Conservation (phyloP, 768 basidiomycete species). For the Collybia sp. region DNA sequence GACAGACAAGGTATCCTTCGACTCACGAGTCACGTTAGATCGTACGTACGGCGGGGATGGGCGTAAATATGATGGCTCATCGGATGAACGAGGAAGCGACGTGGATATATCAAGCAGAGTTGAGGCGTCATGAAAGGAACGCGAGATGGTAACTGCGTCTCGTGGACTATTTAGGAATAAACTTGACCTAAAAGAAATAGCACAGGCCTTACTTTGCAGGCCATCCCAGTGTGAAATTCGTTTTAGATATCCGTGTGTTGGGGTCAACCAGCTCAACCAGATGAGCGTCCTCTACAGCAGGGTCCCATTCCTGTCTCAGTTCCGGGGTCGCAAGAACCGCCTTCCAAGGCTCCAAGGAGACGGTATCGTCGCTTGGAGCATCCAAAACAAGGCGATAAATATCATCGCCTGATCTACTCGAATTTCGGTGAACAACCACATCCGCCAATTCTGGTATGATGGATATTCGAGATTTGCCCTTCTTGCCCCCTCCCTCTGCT, state of each 20-base stretch:
- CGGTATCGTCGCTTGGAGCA: conserved; percentile 56
- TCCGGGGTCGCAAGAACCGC: conserved; percentile 83
- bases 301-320: conserved; percentile 88
- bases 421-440: conserved; percentile 74
- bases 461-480: conserved; percentile 56
- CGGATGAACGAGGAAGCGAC: conserved; percentile 85
- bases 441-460: conserved; percentile 59
- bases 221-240: conserved; percentile 93
- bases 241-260: conserved; percentile 81
- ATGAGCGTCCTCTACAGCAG: conserved; percentile 81
- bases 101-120: conserved; percentile 90
- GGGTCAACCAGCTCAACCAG: conserved; percentile 85
- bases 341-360: conserved; percentile 75
- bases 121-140: conserved; percentile 73
- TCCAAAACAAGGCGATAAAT: conserved; percentile 83
- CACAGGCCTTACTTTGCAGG: conserved; percentile 77
- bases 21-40: conserved; percentile 70
- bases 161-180: conserved; percentile 58
- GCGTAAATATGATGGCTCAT: conserved; percentile 88
- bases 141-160: conserved; percentile 91
- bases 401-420: conserved; percentile 64
- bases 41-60: conserved; percentile 91
- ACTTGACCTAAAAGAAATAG: background rate
- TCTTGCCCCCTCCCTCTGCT: conserved; percentile 35
- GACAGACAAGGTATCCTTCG: conserved; percentile 4